Conservation (phyloP, 176 grass and related monocot species). For the Musa itinerans region DNA sequence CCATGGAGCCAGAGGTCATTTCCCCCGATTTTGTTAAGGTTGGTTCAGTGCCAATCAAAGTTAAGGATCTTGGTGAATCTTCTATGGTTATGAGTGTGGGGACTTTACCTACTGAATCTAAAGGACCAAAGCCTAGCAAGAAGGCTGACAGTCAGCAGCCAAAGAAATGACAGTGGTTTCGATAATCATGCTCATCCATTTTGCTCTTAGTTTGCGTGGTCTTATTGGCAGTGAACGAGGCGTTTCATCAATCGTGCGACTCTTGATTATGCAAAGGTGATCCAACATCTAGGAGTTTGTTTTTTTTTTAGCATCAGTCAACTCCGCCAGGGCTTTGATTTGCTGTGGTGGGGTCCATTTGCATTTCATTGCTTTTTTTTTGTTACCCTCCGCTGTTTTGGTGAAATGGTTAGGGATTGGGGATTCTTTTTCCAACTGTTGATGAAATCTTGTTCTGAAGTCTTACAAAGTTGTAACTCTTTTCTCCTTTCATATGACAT, state of each 20-base stretch:
- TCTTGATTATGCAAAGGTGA: constrained; percentile 1
- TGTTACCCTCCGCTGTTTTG: constrained; percentile 5
- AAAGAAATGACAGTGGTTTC: constrained; percentile 3
- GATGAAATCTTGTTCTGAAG: constrained; percentile 20
- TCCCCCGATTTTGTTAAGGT: constrained; percentile 38
- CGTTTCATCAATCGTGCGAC: neutral
- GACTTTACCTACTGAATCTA: constrained; percentile 11
- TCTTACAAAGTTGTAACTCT: constrained; percentile 14
- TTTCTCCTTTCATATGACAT: neutral
- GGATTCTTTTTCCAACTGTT: constrained; percentile 19
- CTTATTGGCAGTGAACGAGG: neutral
- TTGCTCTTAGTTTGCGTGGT: neutral
- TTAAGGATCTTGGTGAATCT: constrained; percentile 30
- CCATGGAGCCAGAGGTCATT: constrained; percentile 4
- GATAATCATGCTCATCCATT: neutral
- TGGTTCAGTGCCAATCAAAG: constrained; percentile 55
- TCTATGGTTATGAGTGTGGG: constrained; percentile 32
- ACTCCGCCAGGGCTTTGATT: neutral
- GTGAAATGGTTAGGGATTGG: neutral
- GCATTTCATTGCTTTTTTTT: constrained; percentile 2
- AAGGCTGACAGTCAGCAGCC: constrained; percentile 13
- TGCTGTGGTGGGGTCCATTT: constrained; percentile 8
- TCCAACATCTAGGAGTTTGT: constrained; percentile 1
- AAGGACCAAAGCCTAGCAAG: constrained; percentile 6
- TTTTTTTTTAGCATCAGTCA: constrained; percentile 11